Evolutionary conservation across 2,329 filamentous ascomycete genomes (phyloP).

Genomic region (Herpotrichia juniperi): DNA sequence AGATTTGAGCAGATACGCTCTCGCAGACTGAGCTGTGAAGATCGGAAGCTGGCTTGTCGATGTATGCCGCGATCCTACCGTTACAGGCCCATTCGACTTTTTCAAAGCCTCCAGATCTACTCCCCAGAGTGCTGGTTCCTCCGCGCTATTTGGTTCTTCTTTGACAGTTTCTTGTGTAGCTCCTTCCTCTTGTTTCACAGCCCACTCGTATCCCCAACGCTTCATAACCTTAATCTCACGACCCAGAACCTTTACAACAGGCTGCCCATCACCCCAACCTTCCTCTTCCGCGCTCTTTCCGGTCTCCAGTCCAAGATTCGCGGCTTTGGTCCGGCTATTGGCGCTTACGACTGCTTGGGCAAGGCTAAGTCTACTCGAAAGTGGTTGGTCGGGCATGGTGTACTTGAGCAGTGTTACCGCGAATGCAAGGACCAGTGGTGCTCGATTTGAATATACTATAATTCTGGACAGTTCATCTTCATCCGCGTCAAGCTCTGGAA

Average conservation of each 20-base stretch:
- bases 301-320: constrained; percentile 73
- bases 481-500: constrained; percentile 62
- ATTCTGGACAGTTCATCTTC: constrained; percentile 66
- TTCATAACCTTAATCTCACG: constrained; percentile 78
- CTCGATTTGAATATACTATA: constrained; percentile 75
- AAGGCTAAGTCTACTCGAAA: constrained; percentile 81
- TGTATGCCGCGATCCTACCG: constrained; percentile 12
- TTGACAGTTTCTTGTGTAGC: constrained; percentile 19
- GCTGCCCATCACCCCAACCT: constrained; percentile 77
- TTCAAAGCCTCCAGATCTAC: constrained; percentile 63
- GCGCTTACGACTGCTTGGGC: constrained; percentile 84
- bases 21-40: constrained; percentile 73
- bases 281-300: constrained; percentile 70
- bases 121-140: constrained; percentile 62
- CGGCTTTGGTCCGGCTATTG: constrained; percentile 78
- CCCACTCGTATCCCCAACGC: constrained; percentile 73
- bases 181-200: constrained; percentile 29
- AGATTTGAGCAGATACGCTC: constrained; percentile 62
- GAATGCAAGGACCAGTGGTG: constrained; percentile 82
- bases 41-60: constrained; percentile 66
- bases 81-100: constrained; percentile 48
- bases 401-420: constrained; percentile 74
- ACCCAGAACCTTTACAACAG: constrained; percentile 73
- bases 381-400: constrained; percentile 85
- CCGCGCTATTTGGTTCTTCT: constrained; percentile 17